Evolutionary conservation across 2,329 filamentous ascomycete species (phyloP), one percentile per base, ranked within the genome.

Genomic region (Atkinsonella texensis): DNA sequence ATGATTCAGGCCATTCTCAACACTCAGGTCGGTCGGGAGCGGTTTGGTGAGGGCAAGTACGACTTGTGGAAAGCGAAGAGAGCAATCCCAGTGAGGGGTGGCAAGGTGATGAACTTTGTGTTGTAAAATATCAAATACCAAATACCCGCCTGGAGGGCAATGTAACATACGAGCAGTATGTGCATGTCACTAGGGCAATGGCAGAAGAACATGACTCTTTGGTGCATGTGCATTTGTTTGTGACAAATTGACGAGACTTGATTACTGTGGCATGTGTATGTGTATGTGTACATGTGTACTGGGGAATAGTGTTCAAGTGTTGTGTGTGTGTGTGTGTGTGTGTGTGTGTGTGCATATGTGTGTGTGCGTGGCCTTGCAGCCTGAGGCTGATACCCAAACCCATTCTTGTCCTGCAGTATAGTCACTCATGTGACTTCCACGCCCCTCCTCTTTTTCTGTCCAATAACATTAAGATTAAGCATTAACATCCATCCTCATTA

Each of bases 51-150:
- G 46, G 74, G 68, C 6, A 54, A 61, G 12, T 69, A 69, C 39
- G 65, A 77, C 53, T 64, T 80, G 12, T 67, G 69, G 31, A 71
- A 70, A 56, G 76, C 81, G n/a, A 80, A 77, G 61, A 79, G 80
- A 55, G 75, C 83, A 1, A 77, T 90, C 59, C 74, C 88, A 12
- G 81, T 87, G 12, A 74, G 74, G 52, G 77, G 75, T 1, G 86
- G 85, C 12, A 82, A 75, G 64, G 72, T 87, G 48, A 76, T 91
- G 31, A 94, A 90, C 68, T 85, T 90, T 73, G 81, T 93, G 49
- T 56, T 81, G 53, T 73, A 65, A 59, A 56, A 32, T 17, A 44
- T 23, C 13, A 15, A 17, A 23, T 17, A 44, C n/a, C 10, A 15
- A 17, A 23, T 49, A 18, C 39, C 28, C 18, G 4, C 12, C 31